Percentiles rank a stretch among this genome's conserved stretches.
These are phyloP conservation scores for Quercus lobata DNA, from an alignment of 331 rosid species.

Conservation along the genomic window DNA sequence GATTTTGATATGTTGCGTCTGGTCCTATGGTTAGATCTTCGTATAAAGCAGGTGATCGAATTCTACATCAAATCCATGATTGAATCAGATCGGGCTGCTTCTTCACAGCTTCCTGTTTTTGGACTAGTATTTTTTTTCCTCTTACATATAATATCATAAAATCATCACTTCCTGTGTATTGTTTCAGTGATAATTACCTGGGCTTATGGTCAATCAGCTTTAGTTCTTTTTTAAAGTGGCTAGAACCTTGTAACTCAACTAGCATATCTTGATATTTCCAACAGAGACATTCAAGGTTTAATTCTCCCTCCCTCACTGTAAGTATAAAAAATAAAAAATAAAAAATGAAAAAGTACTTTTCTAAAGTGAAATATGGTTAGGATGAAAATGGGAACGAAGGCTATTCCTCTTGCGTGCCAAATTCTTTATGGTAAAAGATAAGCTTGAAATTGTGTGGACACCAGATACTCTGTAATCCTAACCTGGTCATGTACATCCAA, in stretches of 20 bases:
- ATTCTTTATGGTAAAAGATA: neutral
- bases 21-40: constrained; percentile 97
- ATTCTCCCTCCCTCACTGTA: too few species aligned
- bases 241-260: too few species aligned
- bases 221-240: neutral
- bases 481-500: neutral
- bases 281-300: too few species aligned
- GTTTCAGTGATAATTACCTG: constrained; percentile 6
- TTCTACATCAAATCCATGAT: constrained; percentile 97
- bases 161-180: neutral
- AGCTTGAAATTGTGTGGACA: neutral
- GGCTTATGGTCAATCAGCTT: constrained; percentile 24
- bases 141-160: constrained; percentile 2
- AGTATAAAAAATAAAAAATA: too few species aligned
- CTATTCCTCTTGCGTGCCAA: neutral
- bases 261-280: rapidly evolving
- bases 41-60: constrained; percentile 89
- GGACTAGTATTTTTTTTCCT: constrained; percentile 17
- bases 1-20: constrained; percentile 86
- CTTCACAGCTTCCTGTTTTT: constrained; percentile 39
- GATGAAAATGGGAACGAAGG: neutral
- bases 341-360: rapidly evolving
- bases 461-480: neutral
- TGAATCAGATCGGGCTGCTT: constrained; percentile 75
- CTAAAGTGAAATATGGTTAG: neutral